Evolutionary conservation across 2,329 filamentous ascomycete species (phyloP).

Genomic region (Exophiala dermatitidis): DNA sequence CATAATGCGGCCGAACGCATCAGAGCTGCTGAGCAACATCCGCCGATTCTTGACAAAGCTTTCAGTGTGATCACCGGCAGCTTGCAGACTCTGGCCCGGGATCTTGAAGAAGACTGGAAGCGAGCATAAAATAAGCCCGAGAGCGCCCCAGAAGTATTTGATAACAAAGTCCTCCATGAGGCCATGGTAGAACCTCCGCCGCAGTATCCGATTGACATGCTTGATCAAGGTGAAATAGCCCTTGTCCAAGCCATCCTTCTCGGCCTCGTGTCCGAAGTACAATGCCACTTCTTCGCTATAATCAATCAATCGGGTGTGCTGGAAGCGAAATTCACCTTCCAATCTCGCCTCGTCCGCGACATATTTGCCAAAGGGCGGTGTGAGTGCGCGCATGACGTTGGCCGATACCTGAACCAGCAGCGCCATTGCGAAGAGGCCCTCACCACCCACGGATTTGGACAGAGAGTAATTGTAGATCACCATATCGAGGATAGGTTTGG

Average conservation of each 20-base stretch:
- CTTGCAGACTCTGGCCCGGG: conserved; percentile 55
- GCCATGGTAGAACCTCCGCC: conserved; percentile 89
- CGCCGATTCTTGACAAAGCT: conserved; percentile 89
- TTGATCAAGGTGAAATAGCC: conserved; percentile 99
- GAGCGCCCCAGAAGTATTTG: conserved; percentile 97
- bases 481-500: conserved; percentile 92
- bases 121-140: conserved; percentile 86
- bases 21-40: conserved; percentile 85
- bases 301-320: conserved; percentile 90
- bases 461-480: conserved; percentile 93
- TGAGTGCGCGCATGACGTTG: conserved; percentile 85
- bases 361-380: conserved; percentile 93
- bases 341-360: conserved; percentile 91
- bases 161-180: conserved; percentile 99
- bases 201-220: conserved; percentile 92
- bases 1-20: conserved; percentile 93
- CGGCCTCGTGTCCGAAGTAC: conserved; percentile 83
- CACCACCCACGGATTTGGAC: conserved; percentile 89
- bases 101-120: conserved; percentile 94
- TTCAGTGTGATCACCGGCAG: conserved; percentile 50
- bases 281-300: conserved; percentile 92
- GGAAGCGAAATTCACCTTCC: conserved; percentile 93
- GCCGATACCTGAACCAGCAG: conserved; percentile 89
- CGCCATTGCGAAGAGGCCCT: conserved; percentile 92
- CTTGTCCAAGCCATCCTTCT: conserved; percentile 95